Conservation (phyloP, 148 eudicot genomes). For the Agrostemma githago region DNA sequence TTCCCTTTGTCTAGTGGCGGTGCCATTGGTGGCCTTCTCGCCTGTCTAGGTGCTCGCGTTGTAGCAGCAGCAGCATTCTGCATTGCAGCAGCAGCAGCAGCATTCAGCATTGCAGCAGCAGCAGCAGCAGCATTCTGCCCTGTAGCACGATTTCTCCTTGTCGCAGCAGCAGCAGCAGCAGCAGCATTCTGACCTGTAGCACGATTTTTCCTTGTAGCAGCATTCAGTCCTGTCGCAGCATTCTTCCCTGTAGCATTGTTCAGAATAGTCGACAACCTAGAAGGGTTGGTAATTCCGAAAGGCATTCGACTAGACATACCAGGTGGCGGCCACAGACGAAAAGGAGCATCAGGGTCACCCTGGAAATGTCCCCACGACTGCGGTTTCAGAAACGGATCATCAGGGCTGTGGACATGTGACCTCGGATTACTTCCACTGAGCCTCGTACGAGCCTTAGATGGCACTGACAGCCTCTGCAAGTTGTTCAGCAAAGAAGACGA, state of each 20-base stretch:
- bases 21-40: not conserved
- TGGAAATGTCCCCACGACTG: no score
- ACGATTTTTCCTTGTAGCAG: no score
- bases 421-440: constrained; percentile 8
- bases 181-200: not conserved
- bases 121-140: constrained; percentile 31
- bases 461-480: constrained; percentile 15
- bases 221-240: no score
- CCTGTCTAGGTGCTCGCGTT: constrained; percentile 9
- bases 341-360: not conserved
- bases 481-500: constrained; percentile 16
- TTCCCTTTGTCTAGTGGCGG: constrained; percentile 22
- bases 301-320: constrained; percentile 27
- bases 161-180: not conserved
- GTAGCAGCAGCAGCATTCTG: constrained; percentile 18
- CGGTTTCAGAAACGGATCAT: no score
- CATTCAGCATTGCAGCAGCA: no score
- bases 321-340: constrained; percentile 33
- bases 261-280: constrained; percentile 13
- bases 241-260: constrained; percentile 21
- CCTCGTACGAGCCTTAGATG: constrained; percentile 8
- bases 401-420: no score
- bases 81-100: constrained; percentile 28
- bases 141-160: not conserved
- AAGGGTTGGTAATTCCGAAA: constrained; percentile 20